These are phyloP conservation scores for Hyphodiscus sp. DNA, from an alignment of 2,329 filamentous ascomycete species.

Conservation along the genomic window DNA sequence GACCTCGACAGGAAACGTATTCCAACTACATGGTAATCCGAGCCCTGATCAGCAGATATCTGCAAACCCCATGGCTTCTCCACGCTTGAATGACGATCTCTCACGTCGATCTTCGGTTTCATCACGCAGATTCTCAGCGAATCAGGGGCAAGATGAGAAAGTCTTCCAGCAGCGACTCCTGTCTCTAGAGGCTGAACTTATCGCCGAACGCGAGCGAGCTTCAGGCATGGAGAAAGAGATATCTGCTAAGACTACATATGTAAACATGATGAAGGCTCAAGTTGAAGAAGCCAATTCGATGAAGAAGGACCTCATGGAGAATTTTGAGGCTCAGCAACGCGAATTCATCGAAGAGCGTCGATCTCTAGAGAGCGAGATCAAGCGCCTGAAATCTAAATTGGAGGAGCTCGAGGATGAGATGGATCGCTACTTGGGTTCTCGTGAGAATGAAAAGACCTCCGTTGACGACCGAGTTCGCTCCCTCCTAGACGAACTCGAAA, in stretches of 20 bases:
- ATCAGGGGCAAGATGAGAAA: conserved; percentile 53
- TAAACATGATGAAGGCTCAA: conserved; percentile 57
- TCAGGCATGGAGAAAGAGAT: conserved; percentile 65
- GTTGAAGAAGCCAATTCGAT: conserved; percentile 85
- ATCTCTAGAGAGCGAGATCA: conserved; percentile 74
- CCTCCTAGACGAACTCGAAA: conserved; percentile 66
- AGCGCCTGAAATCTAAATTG: conserved; percentile 64
- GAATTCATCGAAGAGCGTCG: conserved; percentile 84
- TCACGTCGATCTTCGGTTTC: conserved; percentile 55
- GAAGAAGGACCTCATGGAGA: conserved; percentile 88
- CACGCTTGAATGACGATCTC: conserved; percentile 34
- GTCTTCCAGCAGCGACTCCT: conserved; percentile 55
- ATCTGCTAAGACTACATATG: conserved; percentile 47
- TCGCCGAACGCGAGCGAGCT: conserved; percentile 62
- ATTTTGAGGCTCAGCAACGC: conserved; percentile 84
- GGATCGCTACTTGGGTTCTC: conserved; percentile 73
- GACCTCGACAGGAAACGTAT: conserved; percentile 47
- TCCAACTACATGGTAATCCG: conserved; percentile 40
- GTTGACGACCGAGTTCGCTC: conserved; percentile 62
- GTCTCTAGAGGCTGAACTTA: conserved; percentile 71
- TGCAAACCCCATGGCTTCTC: conserved; percentile 29
- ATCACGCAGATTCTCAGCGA: conserved; percentile 54
- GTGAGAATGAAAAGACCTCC: conserved; percentile 71
- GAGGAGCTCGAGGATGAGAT: conserved; percentile 92
- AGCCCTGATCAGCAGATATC: conserved; percentile 44